phyloP scores from a whole-genome alignment of 1,139 yeast species.

The Meyerozyma elateridarum region DNA sequence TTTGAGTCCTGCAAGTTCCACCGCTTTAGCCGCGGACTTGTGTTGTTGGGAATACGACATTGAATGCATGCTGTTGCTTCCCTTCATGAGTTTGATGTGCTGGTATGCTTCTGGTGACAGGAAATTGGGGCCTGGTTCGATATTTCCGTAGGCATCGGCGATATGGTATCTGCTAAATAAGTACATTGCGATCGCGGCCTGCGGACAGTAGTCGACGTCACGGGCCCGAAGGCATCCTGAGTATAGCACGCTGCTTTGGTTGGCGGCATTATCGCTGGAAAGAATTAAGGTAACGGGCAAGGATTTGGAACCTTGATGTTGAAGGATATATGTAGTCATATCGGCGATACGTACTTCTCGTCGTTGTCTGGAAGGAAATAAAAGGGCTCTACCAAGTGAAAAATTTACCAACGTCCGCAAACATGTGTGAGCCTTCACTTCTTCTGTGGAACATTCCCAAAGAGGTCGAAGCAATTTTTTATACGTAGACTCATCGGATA shows the following conservation, averaged over 20 bases:
- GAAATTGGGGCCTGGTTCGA: conserved; percentile 5
- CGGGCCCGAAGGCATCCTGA: conserved; percentile 25
- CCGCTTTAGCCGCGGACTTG: conserved; percentile 21
- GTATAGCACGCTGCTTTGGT: conserved; percentile 11
- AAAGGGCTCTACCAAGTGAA: conserved; percentile 20
- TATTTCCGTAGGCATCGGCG: conserved; percentile 23
- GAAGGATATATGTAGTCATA: conserved; percentile 5
- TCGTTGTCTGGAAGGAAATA: conserved; percentile 20
- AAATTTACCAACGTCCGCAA: conserved; percentile 27
- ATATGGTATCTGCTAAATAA: conserved; percentile 29
- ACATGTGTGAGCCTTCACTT: conserved; percentile 3
- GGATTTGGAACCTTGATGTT: conserved; percentile 1
- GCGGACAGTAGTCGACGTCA: conserved; percentile 28
- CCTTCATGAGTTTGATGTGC: conserved; percentile 23
- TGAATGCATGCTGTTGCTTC: conserved; percentile 21
- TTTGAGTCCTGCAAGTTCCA: conserved; percentile 19
- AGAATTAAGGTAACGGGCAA: neutral
- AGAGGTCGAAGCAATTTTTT: neutral
- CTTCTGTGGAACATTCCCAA: conserved; percentile 2
- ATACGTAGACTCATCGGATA: conserved; percentile 1
- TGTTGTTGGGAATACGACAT: conserved; percentile 28
- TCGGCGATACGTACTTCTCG: conserved; percentile 23
- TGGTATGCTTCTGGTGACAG: conserved; percentile 10
- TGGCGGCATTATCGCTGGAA: conserved; percentile 2
- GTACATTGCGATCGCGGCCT: conserved; percentile 25